phyloP scores from a whole-genome alignment of 768 basidiomycete genomes.

The Cubamyces sp. region DNA sequence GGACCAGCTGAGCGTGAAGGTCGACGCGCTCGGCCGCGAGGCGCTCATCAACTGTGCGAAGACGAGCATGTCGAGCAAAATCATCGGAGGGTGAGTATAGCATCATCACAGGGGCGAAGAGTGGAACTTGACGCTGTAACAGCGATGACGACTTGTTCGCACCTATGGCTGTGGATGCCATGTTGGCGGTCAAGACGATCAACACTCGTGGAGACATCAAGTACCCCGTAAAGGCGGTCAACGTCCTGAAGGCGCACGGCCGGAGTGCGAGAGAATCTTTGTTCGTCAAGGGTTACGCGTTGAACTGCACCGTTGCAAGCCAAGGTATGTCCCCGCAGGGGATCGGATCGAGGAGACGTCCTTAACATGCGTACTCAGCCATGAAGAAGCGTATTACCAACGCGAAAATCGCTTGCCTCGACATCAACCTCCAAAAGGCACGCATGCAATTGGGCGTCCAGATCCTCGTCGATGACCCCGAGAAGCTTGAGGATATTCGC shows the following conservation, averaged over 20 bases:
- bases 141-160: conserved; percentile 98
- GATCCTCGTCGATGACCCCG: conserved; percentile 94
- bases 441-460: conserved; percentile 99
- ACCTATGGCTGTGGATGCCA: conserved; percentile 98
- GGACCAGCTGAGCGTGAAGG: conserved; percentile 94
- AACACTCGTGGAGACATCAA: conserved; percentile 95
- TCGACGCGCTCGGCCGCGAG: conserved; percentile 89
- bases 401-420: conserved; percentile 98
- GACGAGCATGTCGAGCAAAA: conserved; percentile 98
- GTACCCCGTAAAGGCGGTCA: conserved; percentile 99
- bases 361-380: conserved; percentile 50
- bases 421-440: conserved; percentile 95
- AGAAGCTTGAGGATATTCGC: conserved; percentile 95
- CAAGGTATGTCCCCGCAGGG: conserved; percentile 73
- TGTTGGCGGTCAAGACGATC: conserved; percentile 94
- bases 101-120: too few species aligned
- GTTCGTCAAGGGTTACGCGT: conserved; percentile 93
- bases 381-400: conserved; percentile 95
- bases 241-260: conserved; percentile 97
- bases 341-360: neutral
- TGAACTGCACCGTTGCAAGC: conserved; percentile 98
- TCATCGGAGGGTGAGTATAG: conserved; percentile 86
- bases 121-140: neutral
- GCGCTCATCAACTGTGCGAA: conserved; percentile 95
- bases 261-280: conserved; percentile 93